A percentile compares a stretch with the other conserved stretches of the same genome.
phyloP scores from a whole-genome alignment of 1,284 basidiomycete genomes.

The Sphagnurus paluster region DNA sequence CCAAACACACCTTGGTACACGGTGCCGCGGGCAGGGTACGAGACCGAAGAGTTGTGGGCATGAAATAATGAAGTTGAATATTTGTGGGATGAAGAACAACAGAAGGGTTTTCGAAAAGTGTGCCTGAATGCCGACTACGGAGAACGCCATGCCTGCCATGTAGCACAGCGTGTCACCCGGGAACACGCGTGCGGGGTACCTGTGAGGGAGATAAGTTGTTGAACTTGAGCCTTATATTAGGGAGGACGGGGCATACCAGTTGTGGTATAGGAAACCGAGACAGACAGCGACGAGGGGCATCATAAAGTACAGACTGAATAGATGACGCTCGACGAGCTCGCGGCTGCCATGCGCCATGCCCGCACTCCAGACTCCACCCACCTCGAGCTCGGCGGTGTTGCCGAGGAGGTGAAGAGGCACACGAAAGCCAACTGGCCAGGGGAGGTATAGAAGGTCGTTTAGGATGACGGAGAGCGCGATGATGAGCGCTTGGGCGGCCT shows the following conservation, averaged over 20 bases:
- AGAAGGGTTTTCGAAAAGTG: slow-evolving; percentile 98
- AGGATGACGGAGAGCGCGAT: slow-evolving; percentile 89
- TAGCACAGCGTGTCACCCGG: slow-evolving; percentile 99
- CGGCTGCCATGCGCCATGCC: slow-evolving; percentile 85
- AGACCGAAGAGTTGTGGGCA: slow-evolving; percentile 95
- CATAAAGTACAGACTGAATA: slow-evolving; percentile 97
- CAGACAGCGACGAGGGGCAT: slow-evolving; percentile 91
- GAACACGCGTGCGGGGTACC: slow-evolving; percentile 95
- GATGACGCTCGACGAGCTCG: slow-evolving; percentile 87
- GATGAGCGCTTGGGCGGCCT: slow-evolving; percentile 90
- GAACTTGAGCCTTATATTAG: neutral
- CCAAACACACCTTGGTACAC: slow-evolving; percentile 76
- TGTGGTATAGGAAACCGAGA: slow-evolving; percentile 87
- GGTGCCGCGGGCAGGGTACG: slow-evolving; percentile 91
- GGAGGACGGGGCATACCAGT: slow-evolving; percentile 60
- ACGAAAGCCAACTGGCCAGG: slow-evolving; percentile 73
- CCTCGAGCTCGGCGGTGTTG: slow-evolving; percentile 61
- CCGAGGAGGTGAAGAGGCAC: slow-evolving; percentile 72
- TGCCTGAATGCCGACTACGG: slow-evolving; percentile 93
- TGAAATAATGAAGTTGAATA: slow-evolving; percentile 96
- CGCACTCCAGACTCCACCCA: slow-evolving; percentile 77
- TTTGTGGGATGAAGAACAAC: slow-evolving; percentile 96
- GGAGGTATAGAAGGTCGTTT: slow-evolving; percentile 92
- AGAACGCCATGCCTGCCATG: slow-evolving; percentile 96
- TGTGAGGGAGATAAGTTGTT: slow-evolving; percentile 31